These are phyloP conservation scores for Blastocystis sp. DNA, from an alignment of 352 stramenopile species.

Conservation along the genomic window DNA sequence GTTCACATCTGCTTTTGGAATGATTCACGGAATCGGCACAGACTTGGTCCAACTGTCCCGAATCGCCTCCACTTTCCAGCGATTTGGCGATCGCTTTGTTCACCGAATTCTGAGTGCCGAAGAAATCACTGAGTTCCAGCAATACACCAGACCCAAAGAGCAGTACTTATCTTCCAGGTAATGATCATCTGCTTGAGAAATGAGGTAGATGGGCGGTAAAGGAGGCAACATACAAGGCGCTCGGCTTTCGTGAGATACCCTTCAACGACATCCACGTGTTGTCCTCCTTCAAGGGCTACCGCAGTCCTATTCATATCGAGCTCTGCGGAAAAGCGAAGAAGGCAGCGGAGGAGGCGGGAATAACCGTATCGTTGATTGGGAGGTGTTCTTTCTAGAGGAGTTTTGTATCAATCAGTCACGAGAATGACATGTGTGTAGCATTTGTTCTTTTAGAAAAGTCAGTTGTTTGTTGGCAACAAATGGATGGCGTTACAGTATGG, in stretches of 20 bases:
- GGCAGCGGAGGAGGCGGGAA: neutral
- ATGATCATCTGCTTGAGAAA: neutral
- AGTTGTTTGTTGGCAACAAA: too few species aligned
- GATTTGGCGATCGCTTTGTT: slow-evolving; percentile 35
- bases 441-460: slow-evolving; percentile 51
- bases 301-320: slow-evolving; percentile 10
- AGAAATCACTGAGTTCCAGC: neutral
- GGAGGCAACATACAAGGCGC: slow-evolving; percentile 32
- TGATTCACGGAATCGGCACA: slow-evolving; percentile 49
- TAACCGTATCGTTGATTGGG: neutral
- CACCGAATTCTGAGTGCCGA: neutral
- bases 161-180: slow-evolving; percentile 44
- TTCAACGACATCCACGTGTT: slow-evolving; percentile 33
- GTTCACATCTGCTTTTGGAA: slow-evolving; percentile 3
- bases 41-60: slow-evolving; percentile 23
- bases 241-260: neutral
- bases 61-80: neutral
- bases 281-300: neutral
- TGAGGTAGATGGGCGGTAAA: slow-evolving; percentile 32
- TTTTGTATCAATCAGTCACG: slow-evolving; percentile 35
- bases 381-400: neutral
- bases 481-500: too few species aligned
- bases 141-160: neutral
- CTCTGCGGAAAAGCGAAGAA: slow-evolving; percentile 24
- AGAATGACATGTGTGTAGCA: slow-evolving; percentile 39